Percentiles rank a stretch among this genome's conserved stretches.
Conservation (phyloP, 192 early-diverging fungal species). For the Pilobolus umbonatus region DNA sequence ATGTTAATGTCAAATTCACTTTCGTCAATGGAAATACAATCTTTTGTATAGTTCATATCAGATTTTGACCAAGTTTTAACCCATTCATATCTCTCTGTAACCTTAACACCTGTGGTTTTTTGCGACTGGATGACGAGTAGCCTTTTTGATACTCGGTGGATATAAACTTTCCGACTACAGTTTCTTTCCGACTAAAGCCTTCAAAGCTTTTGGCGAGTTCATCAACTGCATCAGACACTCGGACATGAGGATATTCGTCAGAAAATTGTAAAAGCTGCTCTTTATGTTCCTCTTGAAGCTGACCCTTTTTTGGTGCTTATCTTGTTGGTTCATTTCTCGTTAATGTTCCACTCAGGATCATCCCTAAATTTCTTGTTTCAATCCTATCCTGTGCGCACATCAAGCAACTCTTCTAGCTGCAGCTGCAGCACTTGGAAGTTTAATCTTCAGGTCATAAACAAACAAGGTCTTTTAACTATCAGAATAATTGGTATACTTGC, state of each 20-base stretch:
- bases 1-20: slow-evolving; percentile 14
- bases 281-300: slow-evolving; percentile 5
- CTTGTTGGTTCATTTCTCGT: not conserved
- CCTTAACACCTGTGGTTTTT: not conserved
- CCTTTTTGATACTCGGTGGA: slow-evolving; percentile 7
- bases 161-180: not conserved
- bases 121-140: not conserved
- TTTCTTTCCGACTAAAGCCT: not conserved
- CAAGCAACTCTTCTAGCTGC: not conserved
- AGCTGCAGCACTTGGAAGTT: not conserved
- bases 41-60: slow-evolving; percentile 6
- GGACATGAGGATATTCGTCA: not conserved
- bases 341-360: not conserved
- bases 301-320: not conserved
- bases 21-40: slow-evolving; percentile 18
- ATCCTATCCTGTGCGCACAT: not conserved
- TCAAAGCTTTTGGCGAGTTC: not conserved
- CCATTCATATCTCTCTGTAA: slow-evolving; percentile 9
- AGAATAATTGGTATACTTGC: not conserved
- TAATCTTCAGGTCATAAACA: not conserved
- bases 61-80: not conserved
- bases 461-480: not conserved
- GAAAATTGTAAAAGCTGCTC: not conserved
- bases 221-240: not conserved
- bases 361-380: not conserved